Conservation (phyloP, 192 early-diverging fungal genomes). For the Gorgonomyces haynaldii region DNA sequence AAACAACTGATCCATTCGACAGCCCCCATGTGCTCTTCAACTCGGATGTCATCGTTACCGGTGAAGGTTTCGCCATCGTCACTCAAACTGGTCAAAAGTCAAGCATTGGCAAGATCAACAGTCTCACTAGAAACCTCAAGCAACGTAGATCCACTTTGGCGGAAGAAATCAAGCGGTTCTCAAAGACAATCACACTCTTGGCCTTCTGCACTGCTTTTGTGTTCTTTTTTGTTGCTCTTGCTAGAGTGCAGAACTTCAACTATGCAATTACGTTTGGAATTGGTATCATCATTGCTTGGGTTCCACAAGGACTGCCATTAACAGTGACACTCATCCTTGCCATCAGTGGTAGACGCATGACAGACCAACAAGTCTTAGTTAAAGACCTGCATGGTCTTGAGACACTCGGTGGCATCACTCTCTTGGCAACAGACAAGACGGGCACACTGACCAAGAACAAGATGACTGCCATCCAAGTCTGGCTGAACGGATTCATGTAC, state of each 20-base stretch:
- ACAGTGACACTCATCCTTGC: slow-evolving; percentile 47
- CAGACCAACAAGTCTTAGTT: slow-evolving; percentile 44
- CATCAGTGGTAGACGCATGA: slow-evolving; percentile 37
- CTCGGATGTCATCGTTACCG: slow-evolving; percentile 21
- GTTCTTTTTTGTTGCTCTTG: slow-evolving; percentile 30
- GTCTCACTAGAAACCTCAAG: slow-evolving; percentile 22
- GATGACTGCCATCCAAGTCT: slow-evolving; percentile 39
- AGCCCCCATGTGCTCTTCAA: slow-evolving; percentile 37
- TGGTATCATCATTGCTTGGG: slow-evolving; percentile 44
- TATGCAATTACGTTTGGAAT: slow-evolving; percentile 39
- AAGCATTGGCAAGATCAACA: slow-evolving; percentile 36
- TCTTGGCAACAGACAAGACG: slow-evolving; percentile 63
- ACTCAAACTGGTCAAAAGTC: slow-evolving; percentile 35
- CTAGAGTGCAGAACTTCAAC: slow-evolving; percentile 23
- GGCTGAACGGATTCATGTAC: slow-evolving; percentile 21
- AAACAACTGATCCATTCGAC: slow-evolving; percentile 23
- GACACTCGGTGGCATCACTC: slow-evolving; percentile 47
- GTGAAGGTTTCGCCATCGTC: slow-evolving; percentile 36
- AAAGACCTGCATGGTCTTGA: slow-evolving; percentile 54
- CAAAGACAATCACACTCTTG: slow-evolving; percentile 32
- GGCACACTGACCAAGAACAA: slow-evolving; percentile 58
- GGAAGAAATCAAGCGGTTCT: slow-evolving; percentile 35
- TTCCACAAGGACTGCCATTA: slow-evolving; percentile 47
- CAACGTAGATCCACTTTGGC: slow-evolving; percentile 25
- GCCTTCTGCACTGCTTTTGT: slow-evolving; percentile 32